Evolutionary conservation across 1,284 basidiomycete species (phyloP).

Genomic region (Ceratobasidium sp.): DNA sequence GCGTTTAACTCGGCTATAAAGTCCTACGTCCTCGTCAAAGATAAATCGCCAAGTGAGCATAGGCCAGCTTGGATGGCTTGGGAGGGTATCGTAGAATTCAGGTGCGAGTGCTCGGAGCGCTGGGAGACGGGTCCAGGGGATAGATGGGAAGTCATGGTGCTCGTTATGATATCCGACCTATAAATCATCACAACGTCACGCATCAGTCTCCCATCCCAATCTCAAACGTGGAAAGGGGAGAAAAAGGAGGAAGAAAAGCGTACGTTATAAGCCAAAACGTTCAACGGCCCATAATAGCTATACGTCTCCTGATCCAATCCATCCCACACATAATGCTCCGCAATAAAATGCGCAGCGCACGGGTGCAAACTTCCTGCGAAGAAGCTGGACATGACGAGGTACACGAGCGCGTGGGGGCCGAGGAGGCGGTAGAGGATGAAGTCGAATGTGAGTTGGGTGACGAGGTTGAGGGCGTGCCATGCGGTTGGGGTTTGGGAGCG

Average conservation of each 20-base stretch:
- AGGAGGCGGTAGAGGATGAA: conserved; percentile 72
- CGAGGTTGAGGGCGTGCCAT: conserved; percentile 89
- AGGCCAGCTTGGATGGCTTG: conserved; percentile 92
- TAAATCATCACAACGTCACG: background rate
- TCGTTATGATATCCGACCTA: conserved; percentile 98
- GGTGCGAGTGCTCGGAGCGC: conserved; percentile 85
- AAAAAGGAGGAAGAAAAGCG: conserved; percentile 56
- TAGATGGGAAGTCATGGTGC: conserved; percentile 97
- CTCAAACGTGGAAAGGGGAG: no score
- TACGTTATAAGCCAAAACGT: conserved; percentile 94
- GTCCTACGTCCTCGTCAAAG: conserved; percentile 85
- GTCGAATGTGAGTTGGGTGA: conserved; percentile 80
- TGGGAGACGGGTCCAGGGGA: conserved; percentile 96
- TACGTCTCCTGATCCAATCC: conserved; percentile 94
- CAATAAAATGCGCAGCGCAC: conserved; percentile 97
- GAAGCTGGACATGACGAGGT: conserved; percentile 90
- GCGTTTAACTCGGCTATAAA: conserved; percentile 65
- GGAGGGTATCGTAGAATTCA: conserved; percentile 93
- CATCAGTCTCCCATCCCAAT: background rate
- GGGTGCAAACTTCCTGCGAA: conserved; percentile 97
- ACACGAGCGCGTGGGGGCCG: conserved; percentile 78
- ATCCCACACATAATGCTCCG: conserved; percentile 96
- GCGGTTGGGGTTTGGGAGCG: conserved; percentile 83
- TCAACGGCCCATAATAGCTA: conserved; percentile 95
- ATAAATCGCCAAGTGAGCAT: conserved; percentile 97